Percentiles rank a stretch among this genome's conserved stretches.
phyloP scores from a whole-genome alignment of 768 basidiomycete species.

The Chalciporus piperatus region DNA sequence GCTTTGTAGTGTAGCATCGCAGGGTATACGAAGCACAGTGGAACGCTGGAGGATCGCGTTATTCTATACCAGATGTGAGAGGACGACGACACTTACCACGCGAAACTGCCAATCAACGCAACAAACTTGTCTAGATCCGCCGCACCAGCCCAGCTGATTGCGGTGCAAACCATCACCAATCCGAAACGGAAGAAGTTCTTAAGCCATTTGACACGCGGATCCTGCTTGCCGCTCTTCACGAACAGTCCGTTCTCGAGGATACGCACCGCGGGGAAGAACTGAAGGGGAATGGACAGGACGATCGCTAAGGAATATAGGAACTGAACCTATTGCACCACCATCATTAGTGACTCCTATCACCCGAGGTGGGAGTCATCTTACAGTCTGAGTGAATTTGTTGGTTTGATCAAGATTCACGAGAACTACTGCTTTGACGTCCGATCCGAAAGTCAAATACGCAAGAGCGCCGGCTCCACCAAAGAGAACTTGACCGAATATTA shows the following conservation, averaged over 20 bases:
- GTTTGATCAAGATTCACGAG: conserved; percentile 87
- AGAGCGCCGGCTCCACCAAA: conserved; percentile 88
- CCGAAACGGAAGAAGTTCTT: conserved; percentile 89
- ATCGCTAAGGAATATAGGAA: conserved; percentile 92
- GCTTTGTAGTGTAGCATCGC: conserved; percentile 90
- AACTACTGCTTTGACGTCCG: conserved; percentile 87
- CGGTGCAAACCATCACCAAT: conserved; percentile 77
- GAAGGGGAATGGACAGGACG: conserved; percentile 85
- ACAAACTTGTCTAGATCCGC: conserved; percentile 95
- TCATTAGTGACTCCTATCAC: background rate
- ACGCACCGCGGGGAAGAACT: conserved; percentile 96
- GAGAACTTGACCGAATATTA: conserved; percentile 46
- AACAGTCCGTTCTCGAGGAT: conserved; percentile 97
- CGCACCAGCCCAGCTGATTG: conserved; percentile 78
- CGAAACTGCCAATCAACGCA: conserved; percentile 88
- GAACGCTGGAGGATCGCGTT: conserved; percentile 55
- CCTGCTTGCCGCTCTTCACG: conserved; percentile 78
- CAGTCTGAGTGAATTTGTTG: conserved; percentile 85
- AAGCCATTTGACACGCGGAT: conserved; percentile 86
- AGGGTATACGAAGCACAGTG: conserved; percentile 92
- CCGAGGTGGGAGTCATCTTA: conserved; percentile 38
- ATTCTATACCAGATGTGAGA: conserved; percentile 6
- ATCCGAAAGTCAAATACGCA: conserved; percentile 86
- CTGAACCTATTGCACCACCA: conserved; percentile 52
- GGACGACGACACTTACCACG: conserved; percentile 59